Conservation (phyloP, 306 rosid genomes). For the Vigna angularis region DNA sequence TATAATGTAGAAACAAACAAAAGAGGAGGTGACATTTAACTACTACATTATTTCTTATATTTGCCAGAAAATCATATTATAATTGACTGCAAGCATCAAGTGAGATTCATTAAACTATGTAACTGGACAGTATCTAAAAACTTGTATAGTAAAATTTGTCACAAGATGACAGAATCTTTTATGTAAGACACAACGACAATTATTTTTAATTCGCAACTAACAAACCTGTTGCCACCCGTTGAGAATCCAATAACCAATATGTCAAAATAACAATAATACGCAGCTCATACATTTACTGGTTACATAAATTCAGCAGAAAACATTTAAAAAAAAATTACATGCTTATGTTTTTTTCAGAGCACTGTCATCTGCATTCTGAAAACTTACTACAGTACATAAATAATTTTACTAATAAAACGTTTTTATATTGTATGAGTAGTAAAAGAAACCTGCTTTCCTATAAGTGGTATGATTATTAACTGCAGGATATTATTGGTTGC, state of each 20-base stretch:
- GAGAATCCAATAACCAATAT: neutral
- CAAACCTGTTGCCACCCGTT: conserved; percentile 16
- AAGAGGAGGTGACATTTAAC: neutral
- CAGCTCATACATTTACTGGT: neutral
- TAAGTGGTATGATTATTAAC: too few relatives aligned
- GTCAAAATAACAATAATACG: neutral
- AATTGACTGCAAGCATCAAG: conserved; percentile 17
- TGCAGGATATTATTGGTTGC: neutral
- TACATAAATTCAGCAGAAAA: neutral
- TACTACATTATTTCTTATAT: neutral
- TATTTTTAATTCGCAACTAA: conserved; percentile 17
- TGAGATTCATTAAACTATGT: conserved; percentile 8
- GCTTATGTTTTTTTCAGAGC: neutral
- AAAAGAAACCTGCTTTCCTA: too few relatives aligned
- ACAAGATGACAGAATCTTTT: conserved; percentile 22
- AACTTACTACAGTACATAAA: too few relatives aligned
- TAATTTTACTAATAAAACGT: too few relatives aligned
- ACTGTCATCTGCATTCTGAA: neutral
- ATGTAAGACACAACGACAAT: neutral
- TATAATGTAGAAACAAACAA: neutral
- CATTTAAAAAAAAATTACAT: neutral
- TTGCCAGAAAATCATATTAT: neutral
- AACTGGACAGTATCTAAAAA: conserved; percentile 18
- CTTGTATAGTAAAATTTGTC: neutral
- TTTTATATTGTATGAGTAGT: too few relatives aligned